Evolutionary conservation across 1,139 yeast genomes (phyloP), one percentile per base, ranked within the genome.

Genomic region (Tardiomyces blankii): DNA sequence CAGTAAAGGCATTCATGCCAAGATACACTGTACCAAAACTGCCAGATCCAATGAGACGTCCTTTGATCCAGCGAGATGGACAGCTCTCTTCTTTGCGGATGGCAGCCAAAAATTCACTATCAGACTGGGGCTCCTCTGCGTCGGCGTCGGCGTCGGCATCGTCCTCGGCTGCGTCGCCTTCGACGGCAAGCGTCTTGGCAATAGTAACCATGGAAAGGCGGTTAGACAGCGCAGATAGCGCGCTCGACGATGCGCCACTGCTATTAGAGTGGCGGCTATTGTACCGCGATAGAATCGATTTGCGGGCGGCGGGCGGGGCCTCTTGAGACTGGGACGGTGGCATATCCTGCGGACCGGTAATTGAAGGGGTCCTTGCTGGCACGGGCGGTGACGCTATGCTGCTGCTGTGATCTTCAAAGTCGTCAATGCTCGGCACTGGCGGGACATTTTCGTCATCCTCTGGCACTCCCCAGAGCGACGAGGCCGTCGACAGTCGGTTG

Each of bases 11-110:
- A 59, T 91, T 88, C 30, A 87, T 84, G 0, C 96, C 95, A 0
- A 94, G 88, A 63, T 77, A 91, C 2, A 91, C 98, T 49, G 85
- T 80, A 11, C 98, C 98, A 71, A 91, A 93, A 0, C 96, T 80
- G 42, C 98, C 98, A 41, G 95, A 94, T 4, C 98, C 98, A 57
- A 91, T 78, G 57, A 80, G 88, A 49, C 83, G 78, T 43, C 96
- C 95, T 66, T 91, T 94, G 63, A 91, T 96, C 98, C 98, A 91
- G 63, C 96, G 80, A 9, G 35, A 30, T 13, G 35, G 35, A 30
- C 35, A 30, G 35, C 35, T 30, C 16, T 30, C 35, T 30, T 30
- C 35, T 14, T 30, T 30, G 16, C 16, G n/a, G 16, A 30, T 30
- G 9, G 35, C 35, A 4, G 35, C 35, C 16, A 30, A 14, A 9